Evolutionary conservation across 2,329 filamentous ascomycete species (phyloP).

Genomic region (Cercospora sp.): DNA sequence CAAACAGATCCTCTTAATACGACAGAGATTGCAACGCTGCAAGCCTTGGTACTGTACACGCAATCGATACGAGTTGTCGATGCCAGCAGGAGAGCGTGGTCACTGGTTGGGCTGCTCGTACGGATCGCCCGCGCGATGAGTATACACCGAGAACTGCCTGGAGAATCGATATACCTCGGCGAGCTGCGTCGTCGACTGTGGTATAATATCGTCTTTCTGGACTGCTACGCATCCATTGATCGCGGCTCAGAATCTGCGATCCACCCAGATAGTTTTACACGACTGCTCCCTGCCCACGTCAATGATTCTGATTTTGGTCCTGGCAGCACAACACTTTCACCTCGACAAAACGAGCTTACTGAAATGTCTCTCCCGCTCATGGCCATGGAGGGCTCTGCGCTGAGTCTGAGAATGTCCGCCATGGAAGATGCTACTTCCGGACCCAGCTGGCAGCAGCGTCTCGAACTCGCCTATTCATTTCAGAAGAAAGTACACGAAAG

Average conservation of each 20-base stretch:
- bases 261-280: conserved; percentile 27
- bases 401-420: conserved; percentile 22
- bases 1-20: conserved; percentile 38
- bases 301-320: conserved; percentile 38
- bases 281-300: conserved; percentile 33
- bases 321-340: conserved; percentile 23
- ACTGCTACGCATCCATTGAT: conserved; percentile 35
- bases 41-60: conserved; percentile 34
- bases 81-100: conserved; percentile 35
- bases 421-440: conserved; percentile 21
- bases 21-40: conserved; percentile 35
- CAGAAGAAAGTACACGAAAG: conserved; percentile 27
- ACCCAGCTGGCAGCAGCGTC: conserved; percentile 34
- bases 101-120: conserved; percentile 33
- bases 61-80: conserved; percentile 31
- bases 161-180: conserved; percentile 30
- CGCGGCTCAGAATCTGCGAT: conserved; percentile 36
- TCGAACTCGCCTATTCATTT: conserved; percentile 33
- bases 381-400: conserved; percentile 20
- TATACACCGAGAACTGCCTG: conserved; percentile 33
- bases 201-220: conserved; percentile 36
- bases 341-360: conserved; percentile 31
- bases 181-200: conserved; percentile 39
- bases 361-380: conserved; percentile 35
- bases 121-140: conserved; percentile 39